Conservation (phyloP, 768 basidiomycete species). For the Podaxis pistillaris region DNA sequence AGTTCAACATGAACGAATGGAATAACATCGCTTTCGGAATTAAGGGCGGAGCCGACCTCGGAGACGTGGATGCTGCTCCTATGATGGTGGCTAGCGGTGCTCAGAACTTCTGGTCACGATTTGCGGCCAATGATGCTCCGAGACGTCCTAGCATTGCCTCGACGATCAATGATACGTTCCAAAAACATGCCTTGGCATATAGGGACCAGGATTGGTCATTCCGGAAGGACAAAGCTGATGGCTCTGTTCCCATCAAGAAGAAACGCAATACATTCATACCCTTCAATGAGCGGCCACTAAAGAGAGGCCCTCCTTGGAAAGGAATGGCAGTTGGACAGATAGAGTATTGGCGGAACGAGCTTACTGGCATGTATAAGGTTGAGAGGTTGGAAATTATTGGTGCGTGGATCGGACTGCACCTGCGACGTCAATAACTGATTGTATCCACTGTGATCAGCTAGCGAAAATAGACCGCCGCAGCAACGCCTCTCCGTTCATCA, state of each 20-base stretch:
- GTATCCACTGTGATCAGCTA: background rate
- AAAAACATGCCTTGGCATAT: constrained; percentile 11
- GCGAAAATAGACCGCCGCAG: constrained; percentile 35
- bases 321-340: constrained; percentile 52
- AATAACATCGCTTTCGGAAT: constrained; percentile 15
- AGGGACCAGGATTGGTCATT: constrained; percentile 26
- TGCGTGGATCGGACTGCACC: background rate
- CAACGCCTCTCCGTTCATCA: constrained; percentile 67
- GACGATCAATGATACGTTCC: constrained; percentile 13
- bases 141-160: constrained; percentile 15
- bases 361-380: constrained; percentile 58
- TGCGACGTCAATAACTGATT: background rate
- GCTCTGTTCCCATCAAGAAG: background rate
- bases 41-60: constrained; percentile 24
- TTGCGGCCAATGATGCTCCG: constrained; percentile 6
- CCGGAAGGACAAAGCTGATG: constrained; percentile 21
- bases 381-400: constrained; percentile 8
- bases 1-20: constrained; percentile 41
- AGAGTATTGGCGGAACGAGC: constrained; percentile 67
- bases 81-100: background rate
- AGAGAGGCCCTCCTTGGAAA: constrained; percentile 31
- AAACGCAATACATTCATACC: constrained; percentile 9
- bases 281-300: constrained; percentile 15
- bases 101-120: background rate
- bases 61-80: constrained; percentile 7